Evolutionary conservation across 2,329 filamentous ascomycete species (phyloP).

Genomic region (Helotiales sp.): DNA sequence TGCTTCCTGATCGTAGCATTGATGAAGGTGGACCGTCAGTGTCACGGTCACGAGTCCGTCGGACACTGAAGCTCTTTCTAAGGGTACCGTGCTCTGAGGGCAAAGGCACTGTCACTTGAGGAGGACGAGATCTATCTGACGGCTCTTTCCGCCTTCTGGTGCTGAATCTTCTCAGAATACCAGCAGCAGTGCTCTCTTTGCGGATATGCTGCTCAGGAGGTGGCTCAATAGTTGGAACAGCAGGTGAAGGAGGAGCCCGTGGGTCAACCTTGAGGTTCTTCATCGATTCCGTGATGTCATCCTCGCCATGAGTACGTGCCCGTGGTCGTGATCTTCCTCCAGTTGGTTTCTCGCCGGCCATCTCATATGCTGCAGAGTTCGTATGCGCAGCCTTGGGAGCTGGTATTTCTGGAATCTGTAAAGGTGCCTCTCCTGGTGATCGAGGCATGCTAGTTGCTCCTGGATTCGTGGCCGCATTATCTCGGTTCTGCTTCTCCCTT

Average conservation of each 20-base stretch:
- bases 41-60: constrained; percentile 54
- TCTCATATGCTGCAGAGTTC: constrained; percentile 80
- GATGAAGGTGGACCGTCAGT: constrained; percentile 47
- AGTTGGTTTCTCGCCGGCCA: constrained; percentile 84
- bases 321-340: constrained; percentile 81
- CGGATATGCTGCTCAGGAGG: constrained; percentile 61
- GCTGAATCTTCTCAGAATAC: constrained; percentile 85
- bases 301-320: constrained; percentile 91
- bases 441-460: constrained; percentile 58
- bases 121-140: constrained; percentile 62
- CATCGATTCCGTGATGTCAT: constrained; percentile 75
- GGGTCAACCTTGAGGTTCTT: constrained; percentile 62
- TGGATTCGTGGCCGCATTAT: constrained; percentile 58
- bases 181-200: constrained; percentile 85
- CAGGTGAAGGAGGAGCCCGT: constrained; percentile 45
- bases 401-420: constrained; percentile 71
- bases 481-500: constrained; percentile 88
- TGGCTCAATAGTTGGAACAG: constrained; percentile 54
- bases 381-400: constrained; percentile 87
- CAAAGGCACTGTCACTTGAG: constrained; percentile 75
- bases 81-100: constrained; percentile 68
- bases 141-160: constrained; percentile 75
- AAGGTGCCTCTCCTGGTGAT: constrained; percentile 49
- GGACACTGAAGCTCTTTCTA: constrained; percentile 88
- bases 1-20: constrained; percentile 56